A percentile compares a stretch with the other conserved stretches of the same genome.
Evolutionary conservation across 2,329 filamentous ascomycete genomes (phyloP).

Genomic region (Diaporthe ilicicola): DNA sequence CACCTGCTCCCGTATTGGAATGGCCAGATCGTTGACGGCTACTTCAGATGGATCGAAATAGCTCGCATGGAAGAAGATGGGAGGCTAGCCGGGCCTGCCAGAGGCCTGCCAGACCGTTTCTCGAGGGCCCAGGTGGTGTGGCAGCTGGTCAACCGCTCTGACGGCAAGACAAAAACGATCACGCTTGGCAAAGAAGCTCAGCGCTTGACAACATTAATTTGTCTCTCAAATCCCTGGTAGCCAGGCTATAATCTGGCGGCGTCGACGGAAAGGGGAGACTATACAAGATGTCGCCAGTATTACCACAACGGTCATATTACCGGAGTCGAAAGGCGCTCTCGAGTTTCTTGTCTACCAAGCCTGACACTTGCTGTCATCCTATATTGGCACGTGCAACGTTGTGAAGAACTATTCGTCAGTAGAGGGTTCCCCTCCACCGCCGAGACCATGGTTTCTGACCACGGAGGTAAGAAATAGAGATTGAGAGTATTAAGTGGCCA

Average conservation of each 20-base stretch:
- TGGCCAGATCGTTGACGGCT: neutral
- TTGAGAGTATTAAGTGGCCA: neutral
- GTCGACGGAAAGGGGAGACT: neutral
- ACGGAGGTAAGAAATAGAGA: neutral
- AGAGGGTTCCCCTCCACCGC: neutral
- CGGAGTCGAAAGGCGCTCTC: neutral
- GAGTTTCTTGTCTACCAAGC: neutral
- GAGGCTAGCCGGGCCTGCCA: neutral
- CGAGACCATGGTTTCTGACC: neutral
- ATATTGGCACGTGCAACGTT: slow-evolving; percentile 3
- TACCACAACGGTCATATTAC: neutral
- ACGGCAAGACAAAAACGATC: neutral
- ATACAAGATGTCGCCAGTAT: neutral
- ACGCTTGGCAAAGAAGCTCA: slow-evolving; percentile 13
- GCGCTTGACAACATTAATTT: slow-evolving; percentile 3
- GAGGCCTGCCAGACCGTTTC: neutral
- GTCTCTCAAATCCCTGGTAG: neutral
- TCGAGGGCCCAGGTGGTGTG: neutral
- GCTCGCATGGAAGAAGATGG: neutral
- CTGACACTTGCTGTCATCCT: neutral
- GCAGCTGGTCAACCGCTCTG: slow-evolving; percentile 5
- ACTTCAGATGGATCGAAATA: slow-evolving; percentile 13
- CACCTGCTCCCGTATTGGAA: neutral
- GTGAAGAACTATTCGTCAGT: neutral
- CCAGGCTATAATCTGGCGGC: neutral